Evolutionary conservation across 495 filamentous ascomycete genomes (phyloP), one percentile per base, ranked within the genome.

Genomic region (Bacidia gigantensis): DNA sequence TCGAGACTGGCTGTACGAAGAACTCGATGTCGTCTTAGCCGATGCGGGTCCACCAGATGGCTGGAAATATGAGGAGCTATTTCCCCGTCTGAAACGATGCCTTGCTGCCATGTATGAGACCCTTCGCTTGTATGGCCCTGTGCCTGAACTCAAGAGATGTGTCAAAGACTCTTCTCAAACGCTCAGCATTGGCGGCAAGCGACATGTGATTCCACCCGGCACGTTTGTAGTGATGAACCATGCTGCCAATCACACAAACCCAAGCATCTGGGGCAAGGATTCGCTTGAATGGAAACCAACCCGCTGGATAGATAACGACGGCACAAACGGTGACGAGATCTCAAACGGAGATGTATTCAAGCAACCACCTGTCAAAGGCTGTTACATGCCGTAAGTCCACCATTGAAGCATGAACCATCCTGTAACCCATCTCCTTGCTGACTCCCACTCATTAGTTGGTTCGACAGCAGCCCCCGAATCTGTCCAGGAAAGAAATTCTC

Each of bases 401-500:
- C 3, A 24, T 20, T 26, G 18, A 14, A 35, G 29, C n/a, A 22
- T 47, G 3, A 26, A 9, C 10, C n/a, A 47, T 26, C 17, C 44
- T 3, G 14, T 47, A 17, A n/a, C 41, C 9, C 41, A 44, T 9
- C 7, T 7, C 20, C 5, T 7, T 44, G 41, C 41, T n/a, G 12
- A 44, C 17, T 7, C 5, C 20, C 41, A 5, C 0, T 89, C 87
- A 61, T 80, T 74, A 49, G 83, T 86, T 23, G 84, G 84, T 2
- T 12, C 25, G 44, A 47, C 77, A 3, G 65, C 87, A 12, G 82
- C 86, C 65, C 72, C 40, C 72, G 84, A 3, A 75, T 79, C 3
- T 89, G 85, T 60, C 64, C 86, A n/a, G 84, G 85, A 11, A 71
- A 78, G 26, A 74, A 80, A 35, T 83, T 89, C 46, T 80, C 83